Base-by-base conservation (phyloP, 164 flowering plant genomes). In the Umbellularia californica region DNA sequence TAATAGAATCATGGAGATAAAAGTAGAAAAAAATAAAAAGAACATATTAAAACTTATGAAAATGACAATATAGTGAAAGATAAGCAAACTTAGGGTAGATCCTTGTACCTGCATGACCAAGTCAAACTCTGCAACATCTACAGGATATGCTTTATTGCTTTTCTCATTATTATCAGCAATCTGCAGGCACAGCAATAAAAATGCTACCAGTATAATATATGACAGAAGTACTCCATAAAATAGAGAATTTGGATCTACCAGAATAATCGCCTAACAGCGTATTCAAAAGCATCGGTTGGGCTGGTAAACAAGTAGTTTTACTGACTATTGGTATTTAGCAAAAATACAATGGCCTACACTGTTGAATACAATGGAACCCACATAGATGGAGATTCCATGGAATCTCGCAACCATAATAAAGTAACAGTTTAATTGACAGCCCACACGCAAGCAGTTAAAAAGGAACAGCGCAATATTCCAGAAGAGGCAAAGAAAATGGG, bases 21-120 rank as follows among this genome's bases (percentile, higher is more conserved):
- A 22, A 64, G 14, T 20, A 10, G 55, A 60, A 70, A 77, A n/a
- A 70, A 41, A 11, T 7, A 10, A 28, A 60, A 4, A 19, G 17
- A 9, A 65, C 27, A 55, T 41, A 41, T 5, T 41, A 41, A 55
- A 55, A 15, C 60, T 14, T 55, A 20, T 5, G 17, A 55, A 55
- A 55, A 55, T 17, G 60, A 3, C 60, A 25, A 11, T 22, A 62
- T 62, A 10, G 7, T 27, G 30, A 14, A 30, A 66, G 47, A 10
- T 9, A 9, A 41, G 47, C 11, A 41, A 52, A 63, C 71, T 69
- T 51, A 35, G 41, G 51, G 62, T 5, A 50, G 27, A 30, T 17
- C 41, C 47, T 19, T 6, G 3, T 83, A 95, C 97, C 95, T 95
- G 95, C 99, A 95, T 93, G 71, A 90, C 95, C 77, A 90, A 78